phyloP scores from a whole-genome alignment of 2,329 filamentous ascomycete species.

The Rhinocladiella similis region DNA sequence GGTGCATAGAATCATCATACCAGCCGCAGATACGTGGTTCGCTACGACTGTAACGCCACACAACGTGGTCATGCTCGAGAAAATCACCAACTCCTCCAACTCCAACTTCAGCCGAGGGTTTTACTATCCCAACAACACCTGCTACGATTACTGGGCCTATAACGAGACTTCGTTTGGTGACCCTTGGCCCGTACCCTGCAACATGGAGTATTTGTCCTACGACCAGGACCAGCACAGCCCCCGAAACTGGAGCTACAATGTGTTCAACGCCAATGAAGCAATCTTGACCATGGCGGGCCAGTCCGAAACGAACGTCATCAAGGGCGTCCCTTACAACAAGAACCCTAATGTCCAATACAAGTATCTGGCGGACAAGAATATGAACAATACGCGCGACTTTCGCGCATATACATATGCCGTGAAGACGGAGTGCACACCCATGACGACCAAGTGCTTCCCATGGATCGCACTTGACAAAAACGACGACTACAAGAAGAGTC shows the following conservation, averaged over 20 bases:
- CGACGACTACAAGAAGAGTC: background rate
- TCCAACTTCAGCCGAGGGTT: background rate
- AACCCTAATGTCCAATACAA: conserved; percentile 7
- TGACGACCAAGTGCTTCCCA: background rate
- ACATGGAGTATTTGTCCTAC: too few species aligned
- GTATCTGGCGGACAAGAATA: background rate
- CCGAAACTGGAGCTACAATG: background rate
- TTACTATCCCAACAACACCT: background rate
- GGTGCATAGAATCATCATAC: background rate
- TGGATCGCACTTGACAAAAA: background rate
- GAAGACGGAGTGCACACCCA: conserved; percentile 3
- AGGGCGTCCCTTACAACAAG: background rate
- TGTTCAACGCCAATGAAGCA: background rate
- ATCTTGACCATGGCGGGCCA: background rate
- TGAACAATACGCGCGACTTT: conserved; percentile 8
- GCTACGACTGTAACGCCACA: conserved; percentile 5
- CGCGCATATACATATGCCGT: conserved; percentile 6
- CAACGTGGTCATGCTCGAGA: background rate
- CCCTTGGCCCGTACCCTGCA: too few species aligned
- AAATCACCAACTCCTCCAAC: background rate
- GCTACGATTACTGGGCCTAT: background rate
- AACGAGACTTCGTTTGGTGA: background rate
- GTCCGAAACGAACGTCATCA: background rate
- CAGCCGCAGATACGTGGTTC: conserved; percentile 5
- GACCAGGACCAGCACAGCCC: background rate